Base-by-base conservation (phyloP, 2,329 filamentous ascomycete species). In the Diaporthe destruens region DNA sequence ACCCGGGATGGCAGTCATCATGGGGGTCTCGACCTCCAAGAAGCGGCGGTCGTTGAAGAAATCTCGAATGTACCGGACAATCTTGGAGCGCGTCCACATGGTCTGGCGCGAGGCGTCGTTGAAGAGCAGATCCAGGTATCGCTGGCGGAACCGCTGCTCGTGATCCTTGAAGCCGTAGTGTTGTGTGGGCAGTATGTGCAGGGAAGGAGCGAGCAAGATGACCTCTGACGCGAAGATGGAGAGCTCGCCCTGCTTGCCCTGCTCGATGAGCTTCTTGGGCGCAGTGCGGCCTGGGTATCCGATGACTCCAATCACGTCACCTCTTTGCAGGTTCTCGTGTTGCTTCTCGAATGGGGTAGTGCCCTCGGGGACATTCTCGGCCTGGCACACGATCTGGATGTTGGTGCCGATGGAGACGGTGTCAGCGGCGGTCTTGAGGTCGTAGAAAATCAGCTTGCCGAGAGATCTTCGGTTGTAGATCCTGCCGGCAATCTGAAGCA, bases 81-180 rank as follows among this genome's bases (percentile, higher is more conserved):
- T 95, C 89, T 94, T 95, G 79, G 94, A 91, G 71, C 96, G 90
- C 51, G 93, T 95, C 79, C 94, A 88, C 82, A 98, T 93, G 72
- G 95, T 93, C 74, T 97, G 89, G 71, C 95, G 91, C 57, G 93
- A 94, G 75, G 88, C 88, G 80, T 97, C 93, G 84, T 99, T 98
- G 92, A 98, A 97, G 84, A 99, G 96, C 78, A 99, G 87, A 83
- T 99, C 96, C 68, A 99, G 90, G 82, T 98, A 97, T 74, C 96
- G 90, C 86, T 98, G 94, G 78, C 97, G 93, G 88, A 94, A 95
- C 74, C 96, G 91, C 83, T 95, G 93, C 84, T 99, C 96, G 80
- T 95, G 90, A 81, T 98, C 95, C 88, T 97, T 96, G 87, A 98
- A 95, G 75, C 96, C 96, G 81, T 94, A 98, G 84, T 96, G 92